phyloP scores from a whole-genome alignment of 2,329 filamentous ascomycete genomes.

The Colletotrichum endophyticum region DNA sequence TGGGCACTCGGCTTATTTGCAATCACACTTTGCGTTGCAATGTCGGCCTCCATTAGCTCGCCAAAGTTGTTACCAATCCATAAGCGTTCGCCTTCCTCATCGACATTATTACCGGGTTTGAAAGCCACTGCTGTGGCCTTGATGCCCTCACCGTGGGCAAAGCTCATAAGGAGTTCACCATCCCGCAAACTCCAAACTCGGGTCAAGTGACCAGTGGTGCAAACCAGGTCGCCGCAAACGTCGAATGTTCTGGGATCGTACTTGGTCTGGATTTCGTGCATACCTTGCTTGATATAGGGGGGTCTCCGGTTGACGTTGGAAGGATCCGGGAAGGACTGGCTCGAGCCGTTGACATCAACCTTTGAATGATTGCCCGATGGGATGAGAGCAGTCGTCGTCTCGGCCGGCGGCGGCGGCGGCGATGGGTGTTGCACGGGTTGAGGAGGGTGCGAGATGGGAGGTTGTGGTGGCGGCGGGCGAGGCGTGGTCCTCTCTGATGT shows the following conservation, averaged over 20 bases:
- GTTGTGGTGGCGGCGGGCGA: constrained; percentile 17
- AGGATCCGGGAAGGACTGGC: constrained; percentile 72
- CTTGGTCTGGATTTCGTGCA: constrained; percentile 79
- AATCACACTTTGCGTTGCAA: constrained; percentile 73
- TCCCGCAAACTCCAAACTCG: constrained; percentile 86
- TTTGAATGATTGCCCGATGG: constrained; percentile 36
- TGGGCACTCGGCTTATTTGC: constrained; percentile 75
- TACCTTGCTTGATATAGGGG: constrained; percentile 74
- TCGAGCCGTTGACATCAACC: constrained; percentile 48
- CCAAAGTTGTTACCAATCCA: constrained; percentile 93
- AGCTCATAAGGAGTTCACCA: constrained; percentile 80
- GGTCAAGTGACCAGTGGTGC: constrained; percentile 85
- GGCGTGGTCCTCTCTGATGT: constrained; percentile 43
- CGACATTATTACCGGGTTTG: constrained; percentile 78
- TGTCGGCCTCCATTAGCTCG: constrained; percentile 88
- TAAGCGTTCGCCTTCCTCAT: constrained; percentile 79
- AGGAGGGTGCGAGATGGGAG: background rate
- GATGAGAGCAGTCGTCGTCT: constrained; percentile 40
- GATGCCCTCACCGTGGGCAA: constrained; percentile 83
- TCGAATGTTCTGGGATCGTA: constrained; percentile 89
- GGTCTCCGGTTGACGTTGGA: constrained; percentile 85
- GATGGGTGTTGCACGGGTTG: constrained; percentile 4
- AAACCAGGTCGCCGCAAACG: constrained; percentile 85
- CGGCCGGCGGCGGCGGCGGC: constrained; percentile 32
- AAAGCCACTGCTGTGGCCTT: constrained; percentile 85